Percentiles rank a stretch among this genome's conserved stretches.
Evolutionary conservation across 768 basidiomycete species (phyloP).

Genomic region (Tubosaeta brunneosetosa): DNA sequence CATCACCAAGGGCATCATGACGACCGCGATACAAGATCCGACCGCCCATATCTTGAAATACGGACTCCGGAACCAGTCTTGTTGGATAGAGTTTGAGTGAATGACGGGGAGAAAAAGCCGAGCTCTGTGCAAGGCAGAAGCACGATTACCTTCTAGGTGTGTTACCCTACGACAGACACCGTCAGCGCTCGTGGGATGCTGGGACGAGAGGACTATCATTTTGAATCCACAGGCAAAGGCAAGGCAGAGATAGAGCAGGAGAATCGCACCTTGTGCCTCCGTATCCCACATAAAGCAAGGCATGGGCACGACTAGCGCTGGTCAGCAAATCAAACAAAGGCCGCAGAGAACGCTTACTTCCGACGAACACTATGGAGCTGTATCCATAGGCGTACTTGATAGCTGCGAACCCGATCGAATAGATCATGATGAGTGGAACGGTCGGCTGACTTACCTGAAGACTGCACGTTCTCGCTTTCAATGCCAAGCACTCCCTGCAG

Average conservation of each 20-base stretch:
- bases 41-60: slow-evolving; percentile 73
- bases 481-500: slow-evolving; percentile 81
- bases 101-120: slow-evolving; percentile 83
- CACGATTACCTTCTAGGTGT: slow-evolving; percentile 68
- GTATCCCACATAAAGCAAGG: slow-evolving; percentile 57
- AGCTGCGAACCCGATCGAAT: slow-evolving; percentile 56
- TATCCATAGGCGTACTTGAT: slow-evolving; percentile 77
- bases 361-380: slow-evolving; percentile 37
- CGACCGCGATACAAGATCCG: slow-evolving; percentile 56
- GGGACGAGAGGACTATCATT: slow-evolving; percentile 45
- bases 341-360: slow-evolving; percentile 31
- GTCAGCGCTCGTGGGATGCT: not conserved
- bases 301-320: slow-evolving; percentile 52
- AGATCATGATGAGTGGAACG: slow-evolving; percentile 55
- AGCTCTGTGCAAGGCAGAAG: slow-evolving; percentile 48
- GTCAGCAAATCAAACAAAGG: not conserved
- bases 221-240: slow-evolving; percentile 68
- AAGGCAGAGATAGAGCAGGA: slow-evolving; percentile 38
- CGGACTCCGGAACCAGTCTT: slow-evolving; percentile 70
- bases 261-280: slow-evolving; percentile 42
- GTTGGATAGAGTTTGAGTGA: slow-evolving; percentile 54
- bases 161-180: slow-evolving; percentile 49
- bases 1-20: slow-evolving; percentile 51
- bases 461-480: slow-evolving; percentile 79
- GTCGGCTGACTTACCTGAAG: too few relatives aligned